Percentiles rank a stretch among this genome's conserved stretches.
phyloP scores from a whole-genome alignment of 2,329 filamentous ascomycete species.

The Phialophora verrucosa region DNA sequence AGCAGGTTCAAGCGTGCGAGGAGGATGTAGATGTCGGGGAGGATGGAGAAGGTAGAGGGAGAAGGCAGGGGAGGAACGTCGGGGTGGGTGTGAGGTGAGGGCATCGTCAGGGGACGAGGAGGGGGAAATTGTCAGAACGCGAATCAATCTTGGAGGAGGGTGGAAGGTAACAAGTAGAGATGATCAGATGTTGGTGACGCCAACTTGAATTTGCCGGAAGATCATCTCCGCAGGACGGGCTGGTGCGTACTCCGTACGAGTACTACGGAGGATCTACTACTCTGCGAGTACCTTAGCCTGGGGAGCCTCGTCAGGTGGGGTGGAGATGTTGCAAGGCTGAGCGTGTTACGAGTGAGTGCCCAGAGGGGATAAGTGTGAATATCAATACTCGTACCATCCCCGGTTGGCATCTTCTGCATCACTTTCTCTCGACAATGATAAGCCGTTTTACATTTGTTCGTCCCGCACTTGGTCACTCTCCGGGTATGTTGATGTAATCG shows the following conservation, averaged over 20 bases:
- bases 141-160: not conserved
- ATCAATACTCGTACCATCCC: no score
- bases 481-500: not conserved
- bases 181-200: not conserved
- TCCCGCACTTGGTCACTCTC: not conserved
- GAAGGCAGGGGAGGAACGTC: conserved; percentile 64
- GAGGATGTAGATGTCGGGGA: conserved; percentile 79
- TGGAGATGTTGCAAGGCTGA: no score
- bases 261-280: no score
- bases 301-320: not conserved
- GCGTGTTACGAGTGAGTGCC: no score
- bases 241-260: not conserved
- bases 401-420: no score
- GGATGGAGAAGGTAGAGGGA: conserved; percentile 82
- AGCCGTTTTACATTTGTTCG: not conserved
- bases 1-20: conserved; percentile 67
- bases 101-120: conserved; percentile 12
- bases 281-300: not conserved
- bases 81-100: conserved; percentile 26
- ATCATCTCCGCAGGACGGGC: not conserved
- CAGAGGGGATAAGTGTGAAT: no score
- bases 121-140: not conserved
- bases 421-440: not conserved
- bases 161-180: not conserved
- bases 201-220: not conserved